Conservation (phyloP, 2,329 filamentous ascomycete species). For the Talaromyces verruculosus region DNA sequence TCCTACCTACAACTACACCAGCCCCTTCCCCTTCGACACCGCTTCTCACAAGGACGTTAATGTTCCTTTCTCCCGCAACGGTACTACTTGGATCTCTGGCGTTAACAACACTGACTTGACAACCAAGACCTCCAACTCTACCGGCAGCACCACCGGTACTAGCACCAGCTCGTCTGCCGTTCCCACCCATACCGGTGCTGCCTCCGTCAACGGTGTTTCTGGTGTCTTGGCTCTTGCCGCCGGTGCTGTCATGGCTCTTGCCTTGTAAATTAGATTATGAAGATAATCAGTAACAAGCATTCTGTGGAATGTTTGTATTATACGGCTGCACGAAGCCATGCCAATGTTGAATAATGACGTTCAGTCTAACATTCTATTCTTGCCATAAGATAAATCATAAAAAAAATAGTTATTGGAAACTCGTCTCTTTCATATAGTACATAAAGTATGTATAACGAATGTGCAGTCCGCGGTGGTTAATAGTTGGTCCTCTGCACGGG, state of each 20-base stretch:
- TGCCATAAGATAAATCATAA: not conserved
- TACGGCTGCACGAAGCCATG: not conserved
- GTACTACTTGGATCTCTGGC: slow-evolving; percentile 21
- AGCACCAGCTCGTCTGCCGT: slow-evolving; percentile 23
- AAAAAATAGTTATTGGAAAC: not conserved
- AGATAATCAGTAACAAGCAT: not conserved
- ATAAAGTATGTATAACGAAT: not conserved
- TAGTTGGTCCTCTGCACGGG: slow-evolving; percentile 20
- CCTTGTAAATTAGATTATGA: slow-evolving; percentile 14
- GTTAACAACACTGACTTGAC: slow-evolving; percentile 20
- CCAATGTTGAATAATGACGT: not conserved
- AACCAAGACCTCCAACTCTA: slow-evolving; percentile 22
- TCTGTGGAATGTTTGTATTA: not conserved
- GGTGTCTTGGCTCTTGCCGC: slow-evolving; percentile 13
- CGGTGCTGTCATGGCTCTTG: slow-evolving; percentile 12
- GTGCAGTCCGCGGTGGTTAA: not conserved
- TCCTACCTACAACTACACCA: slow-evolving; percentile 38
- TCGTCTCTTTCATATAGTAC: not conserved
- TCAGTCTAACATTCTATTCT: not conserved
- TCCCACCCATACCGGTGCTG: slow-evolving; percentile 22
- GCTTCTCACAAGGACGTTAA: slow-evolving; percentile 30
- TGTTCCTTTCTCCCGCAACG: slow-evolving; percentile 25
- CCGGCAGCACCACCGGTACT: slow-evolving; percentile 20
- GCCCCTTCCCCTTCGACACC: slow-evolving; percentile 35
- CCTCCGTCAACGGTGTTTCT: slow-evolving; percentile 17